These are phyloP conservation scores for Yamadazyma mexicana DNA, from an alignment of 1,139 yeast genomes.

Conservation along the genomic window DNA sequence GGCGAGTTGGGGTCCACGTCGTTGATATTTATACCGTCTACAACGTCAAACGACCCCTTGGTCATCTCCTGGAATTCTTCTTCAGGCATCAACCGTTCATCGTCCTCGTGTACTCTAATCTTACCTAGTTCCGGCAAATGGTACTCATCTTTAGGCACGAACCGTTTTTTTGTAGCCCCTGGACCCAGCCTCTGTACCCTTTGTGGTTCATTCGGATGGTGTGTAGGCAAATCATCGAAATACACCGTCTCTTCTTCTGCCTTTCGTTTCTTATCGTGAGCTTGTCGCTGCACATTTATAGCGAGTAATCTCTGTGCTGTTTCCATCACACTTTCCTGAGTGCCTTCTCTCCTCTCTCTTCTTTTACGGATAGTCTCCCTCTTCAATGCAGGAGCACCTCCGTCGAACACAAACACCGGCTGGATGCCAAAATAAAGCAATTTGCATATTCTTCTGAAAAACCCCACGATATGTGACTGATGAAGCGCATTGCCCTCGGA, in stretches of 20 bases:
- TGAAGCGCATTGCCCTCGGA: constrained; percentile 74
- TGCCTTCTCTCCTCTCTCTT: constrained; percentile 71
- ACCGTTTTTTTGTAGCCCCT: constrained; percentile 15
- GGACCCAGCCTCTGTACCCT: no score
- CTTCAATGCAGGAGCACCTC: constrained; percentile 90
- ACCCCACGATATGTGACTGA: constrained; percentile 89
- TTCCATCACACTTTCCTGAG: constrained; percentile 64
- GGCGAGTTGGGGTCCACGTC: constrained; percentile 68
- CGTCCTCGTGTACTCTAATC: constrained; percentile 44
- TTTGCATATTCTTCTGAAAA: constrained; percentile 91
- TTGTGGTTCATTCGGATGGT: constrained; percentile 16
- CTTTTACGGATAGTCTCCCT: constrained; percentile 71
- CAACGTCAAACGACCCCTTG: constrained; percentile 60
- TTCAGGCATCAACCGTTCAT: constrained; percentile 72
- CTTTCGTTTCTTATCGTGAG: constrained; percentile 27
- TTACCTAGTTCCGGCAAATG: constrained; percentile 69
- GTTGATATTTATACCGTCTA: constrained; percentile 71
- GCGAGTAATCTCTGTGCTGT: constrained; percentile 85
- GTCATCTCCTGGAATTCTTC: constrained; percentile 67
- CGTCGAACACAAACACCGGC: constrained; percentile 97
- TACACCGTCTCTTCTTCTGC: constrained; percentile 26
- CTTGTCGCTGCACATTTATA: constrained; percentile 67
- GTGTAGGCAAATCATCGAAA: constrained; percentile 43
- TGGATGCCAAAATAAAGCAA: constrained; percentile 82
- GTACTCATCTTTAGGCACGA: constrained; percentile 68